Conservation (phyloP, 768 basidiomycete species). For the Suillus lakei region DNA sequence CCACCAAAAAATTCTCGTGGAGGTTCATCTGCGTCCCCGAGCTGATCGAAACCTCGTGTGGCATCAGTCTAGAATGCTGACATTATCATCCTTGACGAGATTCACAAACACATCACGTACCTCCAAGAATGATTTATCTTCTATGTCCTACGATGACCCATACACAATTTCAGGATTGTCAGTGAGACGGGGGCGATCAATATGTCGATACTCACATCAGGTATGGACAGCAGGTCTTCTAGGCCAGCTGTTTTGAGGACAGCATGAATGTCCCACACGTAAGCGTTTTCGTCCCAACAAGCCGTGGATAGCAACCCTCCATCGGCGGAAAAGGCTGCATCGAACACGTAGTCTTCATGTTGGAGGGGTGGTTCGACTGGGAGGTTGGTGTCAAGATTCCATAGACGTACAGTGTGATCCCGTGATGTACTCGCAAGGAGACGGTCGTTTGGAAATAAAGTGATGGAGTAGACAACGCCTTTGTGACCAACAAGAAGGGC, state of each 20-base stretch:
- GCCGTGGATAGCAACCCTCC: conserved; percentile 6
- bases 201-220: background rate
- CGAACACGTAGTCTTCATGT: accelerated
- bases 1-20: no score
- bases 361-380: background rate
- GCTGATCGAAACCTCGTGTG: no score
- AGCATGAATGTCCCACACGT: background rate
- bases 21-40: no score
- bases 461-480: background rate
- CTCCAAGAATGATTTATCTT: no score
- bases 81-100: no score
- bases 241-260: background rate
- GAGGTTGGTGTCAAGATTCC: conserved; percentile 5
- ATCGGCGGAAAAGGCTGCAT: background rate
- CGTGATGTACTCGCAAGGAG: conserved; percentile 3
- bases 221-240: background rate
- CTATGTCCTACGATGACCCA: no score
- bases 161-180: no score
- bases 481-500: background rate
- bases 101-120: no score
- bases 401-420: conserved; percentile 9
- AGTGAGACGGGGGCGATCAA: no score
- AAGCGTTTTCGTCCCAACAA: background rate
- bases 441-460: background rate
- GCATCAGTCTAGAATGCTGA: no score